A percentile compares a stretch with the other conserved stretches of the same genome.
phyloP scores from a whole-genome alignment of 345 rosid genomes.

The Acer saccharum region DNA sequence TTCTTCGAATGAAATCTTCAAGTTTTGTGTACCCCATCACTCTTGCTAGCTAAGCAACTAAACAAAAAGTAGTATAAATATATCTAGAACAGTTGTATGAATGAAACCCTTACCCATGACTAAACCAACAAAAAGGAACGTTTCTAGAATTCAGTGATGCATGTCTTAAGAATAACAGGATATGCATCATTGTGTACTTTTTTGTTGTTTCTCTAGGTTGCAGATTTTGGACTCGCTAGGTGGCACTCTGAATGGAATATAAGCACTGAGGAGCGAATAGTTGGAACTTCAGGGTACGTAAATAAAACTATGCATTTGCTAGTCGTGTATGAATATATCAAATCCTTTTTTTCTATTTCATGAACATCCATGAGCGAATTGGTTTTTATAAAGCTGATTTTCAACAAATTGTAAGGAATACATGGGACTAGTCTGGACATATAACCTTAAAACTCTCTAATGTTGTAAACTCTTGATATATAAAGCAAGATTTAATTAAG shows the following conservation, averaged over 20 bases:
- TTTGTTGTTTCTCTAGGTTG: constrained; percentile 39
- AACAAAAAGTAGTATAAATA: not conserved
- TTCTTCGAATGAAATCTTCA: not conserved
- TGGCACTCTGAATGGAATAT: constrained; percentile 55
- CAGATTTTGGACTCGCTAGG: constrained; percentile 79
- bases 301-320: not conserved
- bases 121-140: not conserved
- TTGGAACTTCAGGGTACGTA: constrained; percentile 63
- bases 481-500: too few relatives aligned
- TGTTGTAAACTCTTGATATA: not conserved
- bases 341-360: too few relatives aligned
- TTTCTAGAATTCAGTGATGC: not conserved
- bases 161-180: not conserved
- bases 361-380: not conserved
- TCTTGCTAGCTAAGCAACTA: too few relatives aligned
- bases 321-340: not conserved
- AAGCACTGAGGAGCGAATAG: constrained; percentile 35
- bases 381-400: constrained; percentile 3
- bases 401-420: not conserved
- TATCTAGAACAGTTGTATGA: not conserved
- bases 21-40: not conserved
- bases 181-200: not conserved
- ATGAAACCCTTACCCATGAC: not conserved
- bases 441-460: not conserved
- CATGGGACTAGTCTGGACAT: not conserved